phyloP scores from a whole-genome alignment of 768 basidiomycete genomes.

The Lyophyllum shimeji region DNA sequence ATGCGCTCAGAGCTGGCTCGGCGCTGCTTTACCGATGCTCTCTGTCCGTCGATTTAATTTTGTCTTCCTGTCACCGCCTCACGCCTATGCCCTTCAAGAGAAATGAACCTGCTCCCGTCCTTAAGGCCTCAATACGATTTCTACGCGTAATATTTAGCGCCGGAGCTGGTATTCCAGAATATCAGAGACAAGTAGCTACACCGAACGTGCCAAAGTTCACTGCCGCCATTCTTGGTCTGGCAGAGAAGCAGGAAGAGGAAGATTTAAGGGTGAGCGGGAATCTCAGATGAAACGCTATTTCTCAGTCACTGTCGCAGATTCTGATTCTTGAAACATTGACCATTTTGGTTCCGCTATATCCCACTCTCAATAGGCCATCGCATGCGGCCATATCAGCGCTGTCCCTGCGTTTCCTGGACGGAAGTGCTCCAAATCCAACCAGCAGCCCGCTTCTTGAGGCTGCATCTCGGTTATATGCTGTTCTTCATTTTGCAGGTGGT shows the following conservation, averaged over 20 bases:
- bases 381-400: slow-evolving; percentile 52
- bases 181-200: slow-evolving; percentile 73
- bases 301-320: slow-evolving; percentile 31
- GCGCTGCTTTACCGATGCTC: slow-evolving; percentile 59
- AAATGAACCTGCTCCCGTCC: slow-evolving; percentile 59
- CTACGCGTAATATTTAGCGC: slow-evolving; percentile 59
- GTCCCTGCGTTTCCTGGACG: slow-evolving; percentile 56
- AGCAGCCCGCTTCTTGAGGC: slow-evolving; percentile 39
- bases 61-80: slow-evolving; percentile 19
- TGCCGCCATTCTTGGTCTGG: slow-evolving; percentile 51
- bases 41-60: slow-evolving; percentile 54
- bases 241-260: slow-evolving; percentile 47
- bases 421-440: slow-evolving; percentile 44
- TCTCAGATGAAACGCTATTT: not conserved
- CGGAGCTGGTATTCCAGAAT: slow-evolving; percentile 66
- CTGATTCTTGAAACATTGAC: slow-evolving; percentile 48
- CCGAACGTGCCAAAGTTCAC: slow-evolving; percentile 77
- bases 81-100: slow-evolving; percentile 45
- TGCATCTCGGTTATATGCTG: slow-evolving; percentile 58
- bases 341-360: slow-evolving; percentile 62
- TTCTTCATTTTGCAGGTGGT: slow-evolving; percentile 71
- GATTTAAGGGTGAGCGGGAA: slow-evolving; percentile 53
- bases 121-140: slow-evolving; percentile 68
- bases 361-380: slow-evolving; percentile 61
- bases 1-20: slow-evolving; percentile 71